Conservation (phyloP, 164 flowering plant species). For the Magnolia changhungtana region DNA sequence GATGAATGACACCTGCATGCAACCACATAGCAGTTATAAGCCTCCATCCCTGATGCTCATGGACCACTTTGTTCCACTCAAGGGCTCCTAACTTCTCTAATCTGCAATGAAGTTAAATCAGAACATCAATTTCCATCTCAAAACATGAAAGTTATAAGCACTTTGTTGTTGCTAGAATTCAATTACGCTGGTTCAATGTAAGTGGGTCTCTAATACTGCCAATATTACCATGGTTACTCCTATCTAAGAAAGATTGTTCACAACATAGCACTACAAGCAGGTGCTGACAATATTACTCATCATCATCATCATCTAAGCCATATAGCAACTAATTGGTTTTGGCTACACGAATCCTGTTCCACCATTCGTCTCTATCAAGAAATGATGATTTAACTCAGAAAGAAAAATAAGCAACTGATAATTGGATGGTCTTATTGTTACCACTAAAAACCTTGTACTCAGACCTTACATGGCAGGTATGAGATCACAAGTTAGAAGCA, state of each 20-base stretch:
- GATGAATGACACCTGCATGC: slow-evolving; percentile 82
- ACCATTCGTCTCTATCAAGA: no score
- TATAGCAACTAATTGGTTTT: no score
- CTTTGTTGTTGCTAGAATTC: background rate
- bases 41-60: slow-evolving; percentile 76
- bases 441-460: no score
- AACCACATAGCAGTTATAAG: slow-evolving; percentile 80
- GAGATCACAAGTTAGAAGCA: no score
- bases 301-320: no score
- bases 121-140: background rate
- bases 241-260: background rate
- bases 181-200: background rate
- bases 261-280: background rate
- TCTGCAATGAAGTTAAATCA: slow-evolving; percentile 28
- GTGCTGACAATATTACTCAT: no score
- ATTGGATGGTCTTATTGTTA: no score
- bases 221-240: background rate
- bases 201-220: background rate
- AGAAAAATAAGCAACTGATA: no score
- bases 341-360: no score
- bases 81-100: slow-evolving; percentile 74
- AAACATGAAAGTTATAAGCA: background rate
- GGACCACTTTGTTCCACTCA: slow-evolving; percentile 50
- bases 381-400: no score
- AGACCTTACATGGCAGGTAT: no score